Conservation (phyloP, 2,329 filamentous ascomycete genomes). For the Oidium heveae region DNA sequence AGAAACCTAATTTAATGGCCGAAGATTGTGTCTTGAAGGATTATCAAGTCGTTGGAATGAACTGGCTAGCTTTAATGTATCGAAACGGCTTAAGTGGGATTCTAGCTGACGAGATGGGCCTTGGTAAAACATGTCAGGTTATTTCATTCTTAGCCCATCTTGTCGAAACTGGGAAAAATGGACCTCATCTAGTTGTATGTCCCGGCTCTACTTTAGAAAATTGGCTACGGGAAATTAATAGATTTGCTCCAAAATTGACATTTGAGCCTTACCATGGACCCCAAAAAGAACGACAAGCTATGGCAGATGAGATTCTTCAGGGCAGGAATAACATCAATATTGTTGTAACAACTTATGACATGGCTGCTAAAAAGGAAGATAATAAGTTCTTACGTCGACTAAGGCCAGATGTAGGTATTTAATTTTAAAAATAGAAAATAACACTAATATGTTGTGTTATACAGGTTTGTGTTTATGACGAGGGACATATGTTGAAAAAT, state of each 20-base stretch:
- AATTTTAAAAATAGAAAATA: not conserved
- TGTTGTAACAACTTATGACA: conserved; percentile 47
- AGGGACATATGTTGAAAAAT: conserved; percentile 86
- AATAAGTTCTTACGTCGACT: conserved; percentile 34
- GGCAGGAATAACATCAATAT: conserved; percentile 42
- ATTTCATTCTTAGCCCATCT: conserved; percentile 77
- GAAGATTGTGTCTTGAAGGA: conserved; percentile 60
- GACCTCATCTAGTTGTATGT: conserved; percentile 66
- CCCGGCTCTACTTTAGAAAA: conserved; percentile 88
- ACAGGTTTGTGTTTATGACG: conserved; percentile 47
- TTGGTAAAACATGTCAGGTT: conserved; percentile 92
- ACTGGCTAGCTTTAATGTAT: conserved; percentile 78
- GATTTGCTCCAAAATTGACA: conserved; percentile 54
- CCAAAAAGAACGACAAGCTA: conserved; percentile 38
- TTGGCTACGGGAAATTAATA: conserved; percentile 74
- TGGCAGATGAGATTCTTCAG: conserved; percentile 39
- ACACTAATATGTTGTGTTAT: not conserved
- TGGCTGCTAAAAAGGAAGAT: conserved; percentile 31
- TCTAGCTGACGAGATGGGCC: conserved; percentile 87
- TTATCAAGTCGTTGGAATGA: conserved; percentile 82
- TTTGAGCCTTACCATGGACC: conserved; percentile 47
- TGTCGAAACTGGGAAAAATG: conserved; percentile 38
- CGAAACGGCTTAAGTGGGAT: conserved; percentile 63
- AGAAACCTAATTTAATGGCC: conserved; percentile 52
- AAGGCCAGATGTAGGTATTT: conserved; percentile 20